These are phyloP conservation scores for Geum urbanum DNA, from an alignment of 306 rosid genomes.

Conservation along the genomic window DNA sequence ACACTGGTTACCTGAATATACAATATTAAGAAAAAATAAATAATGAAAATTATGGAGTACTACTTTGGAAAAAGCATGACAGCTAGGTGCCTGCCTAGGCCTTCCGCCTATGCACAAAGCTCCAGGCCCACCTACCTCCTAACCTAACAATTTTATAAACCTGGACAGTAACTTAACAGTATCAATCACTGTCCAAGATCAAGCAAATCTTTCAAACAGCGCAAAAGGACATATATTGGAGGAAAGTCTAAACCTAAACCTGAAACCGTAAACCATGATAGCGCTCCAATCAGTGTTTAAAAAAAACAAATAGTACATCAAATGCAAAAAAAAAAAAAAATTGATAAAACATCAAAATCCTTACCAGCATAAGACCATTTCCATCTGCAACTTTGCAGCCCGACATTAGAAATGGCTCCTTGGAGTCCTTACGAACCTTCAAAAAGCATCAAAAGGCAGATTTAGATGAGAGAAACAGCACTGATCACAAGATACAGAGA, in stretches of 20 bases:
- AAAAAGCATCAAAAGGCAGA: conserved; percentile 11
- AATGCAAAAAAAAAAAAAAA: neutral
- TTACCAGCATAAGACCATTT: conserved; percentile 81
- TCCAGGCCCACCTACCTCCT: too few relatives aligned
- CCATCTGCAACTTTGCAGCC: conserved; percentile 98
- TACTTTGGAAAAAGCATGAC: neutral
- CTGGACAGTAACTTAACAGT: neutral
- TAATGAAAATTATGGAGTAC: neutral
- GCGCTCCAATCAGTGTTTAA: too few relatives aligned
- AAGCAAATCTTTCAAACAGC: neutral
- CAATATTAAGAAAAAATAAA: conserved; percentile 1
- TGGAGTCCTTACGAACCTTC: conserved; percentile 64
- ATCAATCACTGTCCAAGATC: neutral
- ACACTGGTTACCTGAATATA: conserved; percentile 74
- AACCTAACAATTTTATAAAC: neutral
- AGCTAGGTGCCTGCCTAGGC: too few relatives aligned
- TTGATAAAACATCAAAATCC: conserved; percentile 6
- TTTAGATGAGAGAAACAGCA: neutral
- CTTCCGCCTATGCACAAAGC: too few relatives aligned
- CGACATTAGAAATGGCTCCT: conserved; percentile 69
- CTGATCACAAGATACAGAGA: neutral
- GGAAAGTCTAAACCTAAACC: too few relatives aligned
- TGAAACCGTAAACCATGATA: too few relatives aligned
- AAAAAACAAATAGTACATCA: neutral
- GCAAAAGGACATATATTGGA: too few relatives aligned